Evolutionary conservation across 257 asterid genomes (phyloP), one percentile per base, ranked within the genome.

Genomic region (Buddleja alternifolia): DNA sequence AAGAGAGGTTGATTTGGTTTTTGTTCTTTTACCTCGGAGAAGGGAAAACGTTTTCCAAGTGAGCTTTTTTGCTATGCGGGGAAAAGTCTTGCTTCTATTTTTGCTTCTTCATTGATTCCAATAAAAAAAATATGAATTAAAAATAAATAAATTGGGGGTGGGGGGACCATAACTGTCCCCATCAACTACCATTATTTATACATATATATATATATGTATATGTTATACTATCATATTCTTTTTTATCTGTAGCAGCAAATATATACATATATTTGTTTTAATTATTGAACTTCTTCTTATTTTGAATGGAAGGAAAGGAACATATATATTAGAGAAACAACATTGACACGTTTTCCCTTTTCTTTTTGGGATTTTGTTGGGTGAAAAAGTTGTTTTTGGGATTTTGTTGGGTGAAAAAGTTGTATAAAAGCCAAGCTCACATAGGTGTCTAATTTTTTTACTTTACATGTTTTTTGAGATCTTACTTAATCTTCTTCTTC

Each of bases 101-200:
- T 67, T 42, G 42, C 59, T 53, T 74, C 70, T 39, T 42, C 46
- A 46, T 67, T 42, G 51, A 45, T 67, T 75, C 65, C 71, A 54
- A 54, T 41, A 69, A 74, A 51, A 40, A n/a, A n/a, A n/a, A n/a
- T n/a, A n/a, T n/a, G n/a, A n/a, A n/a, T n/a, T n/a, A n/a, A n/a
- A n/a, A n/a, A n/a, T n/a, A n/a, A n/a, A n/a, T n/a, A n/a, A n/a
- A n/a, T n/a, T n/a, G n/a, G 72, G 65, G 63, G 60, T 55, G 73
- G 77, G 79, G 42, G 81, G 81, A 80, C 88, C 84, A 73, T 63
- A 63, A 68, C 73, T 50, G 69, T 59, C 63, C 45, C 57, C 60
- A 63, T 66, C 50, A 62, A 56, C 68, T 32, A 68, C 70, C 62
- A 37, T 61, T 73, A 14, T 61, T 21, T 23, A 39, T 73, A 4